Evolutionary conservation across 768 basidiomycete genomes (phyloP).

Genomic region (Kwoniella pini): DNA sequence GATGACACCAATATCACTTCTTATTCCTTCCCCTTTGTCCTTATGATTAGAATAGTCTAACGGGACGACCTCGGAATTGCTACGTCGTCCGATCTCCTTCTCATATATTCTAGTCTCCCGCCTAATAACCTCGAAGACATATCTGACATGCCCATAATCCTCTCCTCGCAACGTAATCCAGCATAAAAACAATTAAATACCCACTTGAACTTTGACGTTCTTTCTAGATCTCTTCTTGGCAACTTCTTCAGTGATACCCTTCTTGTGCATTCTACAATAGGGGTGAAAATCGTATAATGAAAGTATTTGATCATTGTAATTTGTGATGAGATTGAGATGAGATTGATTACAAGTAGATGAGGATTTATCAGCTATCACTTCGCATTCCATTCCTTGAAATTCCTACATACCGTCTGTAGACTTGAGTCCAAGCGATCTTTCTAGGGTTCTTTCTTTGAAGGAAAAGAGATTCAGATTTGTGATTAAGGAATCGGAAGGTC

Average conservation of each 20-base stretch:
- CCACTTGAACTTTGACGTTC: constrained; percentile 78
- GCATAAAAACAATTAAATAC: too few relatives aligned
- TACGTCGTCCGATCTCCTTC: too few relatives aligned
- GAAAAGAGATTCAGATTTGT: constrained; percentile 96
- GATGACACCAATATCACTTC: too few relatives aligned
- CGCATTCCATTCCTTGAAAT: background rate
- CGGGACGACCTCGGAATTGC: too few relatives aligned
- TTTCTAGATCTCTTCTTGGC: constrained; percentile 98
- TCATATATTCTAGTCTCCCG: too few relatives aligned
- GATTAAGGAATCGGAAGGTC: constrained; percentile 93
- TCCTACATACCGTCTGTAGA: constrained; percentile 48
- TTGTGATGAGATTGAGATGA: background rate
- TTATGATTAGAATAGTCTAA: too few relatives aligned
- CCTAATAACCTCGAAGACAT: background rate
- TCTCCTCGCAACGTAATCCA: background rate
- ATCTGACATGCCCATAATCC: background rate
- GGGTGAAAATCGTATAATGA: constrained; percentile 57
- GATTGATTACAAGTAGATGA: background rate
- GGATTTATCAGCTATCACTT: background rate
- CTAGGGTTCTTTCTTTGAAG: constrained; percentile 99
- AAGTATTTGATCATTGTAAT: background rate
- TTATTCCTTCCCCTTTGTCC: too few relatives aligned
- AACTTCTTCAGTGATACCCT: constrained; percentile 98
- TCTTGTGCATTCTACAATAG: constrained; percentile 90
- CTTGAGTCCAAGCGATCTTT: constrained; percentile 93